phyloP scores from a whole-genome alignment of 75 land plant genomes.

The Chamaecyparis obtusa region DNA sequence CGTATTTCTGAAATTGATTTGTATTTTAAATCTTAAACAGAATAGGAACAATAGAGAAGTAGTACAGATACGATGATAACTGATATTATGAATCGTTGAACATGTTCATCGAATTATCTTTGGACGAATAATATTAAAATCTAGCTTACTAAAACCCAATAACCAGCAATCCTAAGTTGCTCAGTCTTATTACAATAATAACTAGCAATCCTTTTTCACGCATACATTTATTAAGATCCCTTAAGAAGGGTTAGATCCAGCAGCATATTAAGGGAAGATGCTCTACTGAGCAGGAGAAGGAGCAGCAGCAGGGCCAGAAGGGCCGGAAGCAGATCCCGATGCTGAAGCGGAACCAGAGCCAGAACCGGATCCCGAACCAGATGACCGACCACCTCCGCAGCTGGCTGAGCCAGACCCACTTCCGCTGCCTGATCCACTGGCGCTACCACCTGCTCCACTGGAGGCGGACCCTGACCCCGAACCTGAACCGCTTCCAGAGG shows the following conservation, averaged over 20 bases:
- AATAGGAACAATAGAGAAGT: too few relatives aligned
- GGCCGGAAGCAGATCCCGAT: neutral
- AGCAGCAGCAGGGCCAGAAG: neutral
- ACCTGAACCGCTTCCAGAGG: neutral
- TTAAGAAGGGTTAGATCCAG: too few relatives aligned
- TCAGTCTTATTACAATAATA: neutral
- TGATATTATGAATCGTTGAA: too few relatives aligned
- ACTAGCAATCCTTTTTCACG: neutral
- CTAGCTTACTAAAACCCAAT: too few relatives aligned
- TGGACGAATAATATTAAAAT: too few relatives aligned
- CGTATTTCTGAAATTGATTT: too few relatives aligned
- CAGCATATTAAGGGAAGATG: too few relatives aligned
- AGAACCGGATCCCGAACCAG: conserved; percentile 30
- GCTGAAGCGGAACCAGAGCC: conserved; percentile 22
- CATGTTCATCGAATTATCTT: too few relatives aligned
- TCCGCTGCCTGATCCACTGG: conserved; percentile 43
- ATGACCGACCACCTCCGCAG: conserved; percentile 27
- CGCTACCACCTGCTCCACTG: conserved; percentile 19
- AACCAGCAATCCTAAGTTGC: neutral
- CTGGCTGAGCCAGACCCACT: conserved; percentile 24
- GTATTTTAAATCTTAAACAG: too few relatives aligned
- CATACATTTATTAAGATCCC: too few relatives aligned
- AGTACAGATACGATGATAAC: too few relatives aligned
- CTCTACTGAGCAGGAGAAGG: neutral
- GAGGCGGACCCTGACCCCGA: conserved; percentile 31